Base-by-base conservation (phyloP, 23 red algal genomes). In the Cyanidioschyzon merolae region DNA sequence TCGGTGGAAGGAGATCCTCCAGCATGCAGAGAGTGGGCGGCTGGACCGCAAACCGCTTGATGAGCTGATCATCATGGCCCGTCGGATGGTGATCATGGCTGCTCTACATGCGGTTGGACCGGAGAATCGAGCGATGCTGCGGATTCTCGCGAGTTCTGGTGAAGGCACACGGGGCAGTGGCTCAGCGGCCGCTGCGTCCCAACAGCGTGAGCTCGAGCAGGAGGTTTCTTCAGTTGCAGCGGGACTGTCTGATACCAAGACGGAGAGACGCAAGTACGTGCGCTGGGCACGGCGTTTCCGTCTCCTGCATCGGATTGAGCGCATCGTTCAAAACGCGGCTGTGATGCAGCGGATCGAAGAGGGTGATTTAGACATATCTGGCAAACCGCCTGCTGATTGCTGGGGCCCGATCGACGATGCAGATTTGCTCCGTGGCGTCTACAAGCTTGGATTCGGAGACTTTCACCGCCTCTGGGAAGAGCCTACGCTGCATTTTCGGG, bases 271-370 rank as follows among this genome's bases (percentile, higher is more conserved):
- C 38, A 90, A 95, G 82, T 95, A 81, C 68, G 83, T 95, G 30
- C 82, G 90, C 24, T 95, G 90, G 90, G 90, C 90, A 2, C 41
- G 90, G 1, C 86, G 87, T 39, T 74, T 95, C 12, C 75, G 90
- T 50, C 76, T 95, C 50, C 68, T 95, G 54, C 86, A 83, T 40
- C 78, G 85, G 26, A 74, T 95, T 39, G 68, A 88, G 18, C 74
- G 82, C 59, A 76, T 95, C 1, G 75, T 76, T 58, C 57, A 84
- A 36, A 71, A 35, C 63, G 84, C 87, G 37, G 57, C 38, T 24
- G 76, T 80, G 7, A 21, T 95, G 40, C 36, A 82, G 31, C 76
- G 58, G 12, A 59, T 95, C n/a, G 74, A 82, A n/a, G 58, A 68
- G 15, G 85, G 85, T 7, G 76, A 95, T 74, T 54, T 95, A 21